phyloP scores from a whole-genome alignment of 2,329 filamentous ascomycete species.

The Tolypocladium tundrense region DNA sequence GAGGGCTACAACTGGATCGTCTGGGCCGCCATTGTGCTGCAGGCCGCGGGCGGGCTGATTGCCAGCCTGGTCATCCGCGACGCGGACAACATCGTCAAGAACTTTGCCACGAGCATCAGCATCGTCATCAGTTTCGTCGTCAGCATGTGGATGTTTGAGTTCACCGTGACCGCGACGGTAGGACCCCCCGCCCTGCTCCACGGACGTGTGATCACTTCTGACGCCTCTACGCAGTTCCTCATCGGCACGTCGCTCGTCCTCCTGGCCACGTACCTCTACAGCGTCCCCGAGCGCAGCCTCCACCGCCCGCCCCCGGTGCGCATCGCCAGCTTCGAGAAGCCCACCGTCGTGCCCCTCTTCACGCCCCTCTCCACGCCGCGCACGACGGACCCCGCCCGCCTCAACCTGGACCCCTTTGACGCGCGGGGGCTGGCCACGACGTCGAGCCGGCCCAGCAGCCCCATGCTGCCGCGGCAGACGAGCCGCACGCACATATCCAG shows the following conservation, averaged over 20 bases:
- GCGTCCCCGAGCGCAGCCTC: slow-evolving; percentile 47
- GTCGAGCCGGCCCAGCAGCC: slow-evolving; percentile 36
- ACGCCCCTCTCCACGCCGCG: slow-evolving; percentile 25
- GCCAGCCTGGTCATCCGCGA: slow-evolving; percentile 34
- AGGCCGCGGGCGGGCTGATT: slow-evolving; percentile 77
- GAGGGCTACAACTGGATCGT: slow-evolving; percentile 89
- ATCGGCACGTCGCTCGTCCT: slow-evolving; percentile 72
- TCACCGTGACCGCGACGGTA: slow-evolving; percentile 63
- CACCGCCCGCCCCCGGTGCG: slow-evolving; percentile 53
- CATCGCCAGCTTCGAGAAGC: slow-evolving; percentile 71
- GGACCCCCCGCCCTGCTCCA: slow-evolving; percentile 22
- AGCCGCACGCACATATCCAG: slow-evolving; percentile 27
- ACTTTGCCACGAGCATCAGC: slow-evolving; percentile 85
- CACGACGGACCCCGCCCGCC: slow-evolving; percentile 18
- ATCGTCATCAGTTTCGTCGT: slow-evolving; percentile 80
- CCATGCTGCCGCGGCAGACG: slow-evolving; percentile 28
- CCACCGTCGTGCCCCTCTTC: slow-evolving; percentile 40
- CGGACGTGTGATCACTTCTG: not conserved
- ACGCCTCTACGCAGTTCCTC: slow-evolving; percentile 53
- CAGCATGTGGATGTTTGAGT: slow-evolving; percentile 78
- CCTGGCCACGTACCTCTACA: slow-evolving; percentile 78
- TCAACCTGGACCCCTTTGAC: slow-evolving; percentile 31
- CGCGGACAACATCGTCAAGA: slow-evolving; percentile 71
- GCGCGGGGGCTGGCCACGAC: slow-evolving; percentile 27
- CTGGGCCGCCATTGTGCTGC: slow-evolving; percentile 73